Evolutionary conservation across 768 basidiomycete species (phyloP), one percentile per base, ranked within the genome.

Genomic region (Lentinula guzmanii): DNA sequence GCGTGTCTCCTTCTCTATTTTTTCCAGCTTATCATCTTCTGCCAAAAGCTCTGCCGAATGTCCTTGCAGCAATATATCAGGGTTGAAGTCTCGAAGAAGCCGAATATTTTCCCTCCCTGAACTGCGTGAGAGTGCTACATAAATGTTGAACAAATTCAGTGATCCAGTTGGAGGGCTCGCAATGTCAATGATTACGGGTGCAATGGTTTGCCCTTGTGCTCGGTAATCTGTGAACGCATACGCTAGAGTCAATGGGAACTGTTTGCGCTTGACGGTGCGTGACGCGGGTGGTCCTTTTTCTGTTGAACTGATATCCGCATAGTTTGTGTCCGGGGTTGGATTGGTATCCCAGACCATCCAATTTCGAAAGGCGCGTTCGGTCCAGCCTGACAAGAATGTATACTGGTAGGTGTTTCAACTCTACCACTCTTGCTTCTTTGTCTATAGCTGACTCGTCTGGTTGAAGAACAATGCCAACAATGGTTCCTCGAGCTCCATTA

Each of bases 391-490:
- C 13, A 8, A 39, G 13, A 39, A 78, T 62, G 51, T 67, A 76
- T 11, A 59, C 46, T 6, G 75, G 74, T 3, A 69, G 56, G 42
- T 74, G 58, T 9, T 67, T 35, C 15, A 77, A 64, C 13, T 13
- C 13, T 1, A 74, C 68, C 16, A 70, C 58, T 39, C 37, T 39
- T 0, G 63, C 33, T 5, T 54, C 61, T 8, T 60, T 42, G 1
- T 42, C 61, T 1, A 65, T 16, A 1, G 53, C 15, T 11, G 67
- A 63, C 55, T 78, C 70, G 0, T 73, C 67, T 2, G 67, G 67
- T 66, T 77, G 18, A 15, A 75, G 64, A 2, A 71, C 51, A 21
- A 74, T 72, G 37, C 67, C 68, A 0, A 62, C 52, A 3, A 73
- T 65, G 11, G 61, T 60, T 2, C 72, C 71, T 3, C 66, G 33